Conservation (phyloP, 441 rosid species). For the Populus hybrid region DNA sequence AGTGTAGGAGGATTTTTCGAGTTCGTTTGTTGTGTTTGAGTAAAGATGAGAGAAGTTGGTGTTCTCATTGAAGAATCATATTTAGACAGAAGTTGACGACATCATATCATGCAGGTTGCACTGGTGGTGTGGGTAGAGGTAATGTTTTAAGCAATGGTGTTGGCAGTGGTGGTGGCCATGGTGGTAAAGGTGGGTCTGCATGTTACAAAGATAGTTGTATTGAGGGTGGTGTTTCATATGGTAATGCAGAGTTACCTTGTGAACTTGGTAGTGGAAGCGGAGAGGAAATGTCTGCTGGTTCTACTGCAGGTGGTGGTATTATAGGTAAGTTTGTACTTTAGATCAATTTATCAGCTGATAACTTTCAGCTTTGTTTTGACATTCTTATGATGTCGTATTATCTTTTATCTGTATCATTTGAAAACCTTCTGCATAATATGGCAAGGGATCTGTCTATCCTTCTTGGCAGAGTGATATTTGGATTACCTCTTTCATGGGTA, state of each 20-base stretch:
- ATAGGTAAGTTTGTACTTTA: constrained; percentile 53
- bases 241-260: constrained; percentile 86
- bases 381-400: background rate
- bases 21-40: constrained; percentile 14
- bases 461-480: background rate
- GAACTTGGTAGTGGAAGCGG: constrained; percentile 99
- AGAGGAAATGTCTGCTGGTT: constrained; percentile 53
- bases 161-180: constrained; percentile 99
- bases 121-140: constrained; percentile 92
- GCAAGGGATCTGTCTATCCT: background rate
- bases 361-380: constrained; percentile 1
- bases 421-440: background rate
- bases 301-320: constrained; percentile 94
- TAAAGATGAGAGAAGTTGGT: constrained; percentile 1
- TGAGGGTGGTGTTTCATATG: constrained; percentile 85
- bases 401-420: background rate
- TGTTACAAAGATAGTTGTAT: constrained; percentile 61
- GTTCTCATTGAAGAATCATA: constrained; percentile 8
- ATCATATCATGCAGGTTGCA: constrained; percentile 74
- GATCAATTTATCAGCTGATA: background rate
- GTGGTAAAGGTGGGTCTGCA: constrained; percentile 90
- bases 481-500: background rate
- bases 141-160: constrained; percentile 64
- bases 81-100: constrained; percentile 1
- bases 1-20: background rate